Percentiles rank a stretch among this genome's conserved stretches.
Evolutionary conservation across 2,329 filamentous ascomycete species (phyloP).

Genomic region (Blastomyces parvus): DNA sequence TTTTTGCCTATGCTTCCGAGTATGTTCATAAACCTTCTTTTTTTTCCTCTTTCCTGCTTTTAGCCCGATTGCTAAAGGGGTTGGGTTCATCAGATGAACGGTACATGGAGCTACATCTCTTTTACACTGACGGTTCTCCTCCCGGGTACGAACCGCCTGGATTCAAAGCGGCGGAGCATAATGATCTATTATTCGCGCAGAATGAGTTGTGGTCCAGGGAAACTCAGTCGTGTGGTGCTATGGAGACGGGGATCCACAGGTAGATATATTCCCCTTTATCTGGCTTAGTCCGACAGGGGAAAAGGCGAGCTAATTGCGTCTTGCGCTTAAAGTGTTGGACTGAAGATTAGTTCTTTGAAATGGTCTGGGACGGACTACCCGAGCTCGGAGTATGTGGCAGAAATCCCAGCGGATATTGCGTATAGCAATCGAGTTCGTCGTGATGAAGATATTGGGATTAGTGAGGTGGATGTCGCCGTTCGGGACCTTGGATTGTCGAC

Average conservation of each 20-base stretch:
- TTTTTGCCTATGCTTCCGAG: conserved; percentile 36
- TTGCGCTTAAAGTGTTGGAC: conserved; percentile 21
- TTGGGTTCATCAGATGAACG: conserved; percentile 25
- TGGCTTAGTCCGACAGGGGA: neutral
- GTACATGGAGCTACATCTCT: conserved; percentile 37
- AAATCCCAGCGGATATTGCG: conserved; percentile 25
- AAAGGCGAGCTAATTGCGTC: conserved; percentile 12
- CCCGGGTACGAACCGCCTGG: conserved; percentile 34
- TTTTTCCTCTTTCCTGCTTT: neutral
- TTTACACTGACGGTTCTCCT: conserved; percentile 36
- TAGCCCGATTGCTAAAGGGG: conserved; percentile 6
- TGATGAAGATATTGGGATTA: conserved; percentile 23
- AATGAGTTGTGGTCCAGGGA: conserved; percentile 32
- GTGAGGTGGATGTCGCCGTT: conserved; percentile 8
- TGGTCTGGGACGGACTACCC: conserved; percentile 22
- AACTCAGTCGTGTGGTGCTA: conserved; percentile 24
- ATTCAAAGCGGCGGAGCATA: conserved; percentile 26
- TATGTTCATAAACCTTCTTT: conserved; percentile 17
- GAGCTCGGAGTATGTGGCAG: conserved; percentile 19
- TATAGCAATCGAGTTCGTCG: conserved; percentile 22
- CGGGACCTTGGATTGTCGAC: conserved; percentile 1
- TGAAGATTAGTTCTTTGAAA: conserved; percentile 28
- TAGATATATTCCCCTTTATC: conserved; percentile 12
- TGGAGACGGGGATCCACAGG: conserved; percentile 35
- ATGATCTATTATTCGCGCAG: conserved; percentile 29